Percentiles rank a stretch among this genome's conserved stretches.
These are phyloP conservation scores for Coemansia brasiliensis DNA, from an alignment of 192 early-diverging fungal species.

Conservation along the genomic window DNA sequence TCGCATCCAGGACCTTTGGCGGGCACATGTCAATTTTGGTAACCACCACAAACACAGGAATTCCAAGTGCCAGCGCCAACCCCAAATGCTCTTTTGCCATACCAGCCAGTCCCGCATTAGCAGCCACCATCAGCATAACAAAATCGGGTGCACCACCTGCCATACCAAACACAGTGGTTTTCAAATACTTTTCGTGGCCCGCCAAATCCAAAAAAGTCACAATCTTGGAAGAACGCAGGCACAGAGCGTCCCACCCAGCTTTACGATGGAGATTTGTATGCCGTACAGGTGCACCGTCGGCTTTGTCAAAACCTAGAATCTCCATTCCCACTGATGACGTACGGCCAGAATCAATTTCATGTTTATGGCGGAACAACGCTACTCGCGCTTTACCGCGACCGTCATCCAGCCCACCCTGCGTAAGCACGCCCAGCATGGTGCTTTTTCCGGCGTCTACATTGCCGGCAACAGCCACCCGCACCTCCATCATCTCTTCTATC, in stretches of 20 bases:
- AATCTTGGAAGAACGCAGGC: slow-evolving; percentile 72
- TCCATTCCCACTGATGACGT: slow-evolving; percentile 89
- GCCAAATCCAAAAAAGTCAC: slow-evolving; percentile 71
- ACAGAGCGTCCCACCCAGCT: slow-evolving; percentile 84
- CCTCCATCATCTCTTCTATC: slow-evolving; percentile 82
- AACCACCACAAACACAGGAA: slow-evolving; percentile 90
- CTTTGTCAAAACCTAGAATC: slow-evolving; percentile 80
- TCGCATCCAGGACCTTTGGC: slow-evolving; percentile 75
- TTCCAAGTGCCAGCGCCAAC: slow-evolving; percentile 77
- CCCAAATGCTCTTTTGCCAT: slow-evolving; percentile 96
- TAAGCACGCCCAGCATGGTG: slow-evolving; percentile 87
- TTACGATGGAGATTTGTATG: slow-evolving; percentile 52
- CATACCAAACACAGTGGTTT: slow-evolving; percentile 96
- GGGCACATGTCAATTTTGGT: slow-evolving; percentile 96
- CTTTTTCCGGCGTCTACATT: slow-evolving; percentile 89
- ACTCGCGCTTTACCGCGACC: slow-evolving; percentile 88
- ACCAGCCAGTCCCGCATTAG: slow-evolving; percentile 87
- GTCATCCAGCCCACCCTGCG: slow-evolving; percentile 88
- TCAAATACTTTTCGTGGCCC: slow-evolving; percentile 94
- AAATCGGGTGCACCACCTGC: slow-evolving; percentile 88
- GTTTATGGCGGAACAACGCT: slow-evolving; percentile 86
- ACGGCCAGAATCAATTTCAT: slow-evolving; percentile 86
- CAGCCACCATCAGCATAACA: slow-evolving; percentile 85
- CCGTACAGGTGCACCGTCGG: slow-evolving; percentile 45
- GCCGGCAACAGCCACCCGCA: slow-evolving; percentile 86